phyloP scores from a whole-genome alignment of 78 protist genomes.

The Dictyostelium discoideum region DNA sequence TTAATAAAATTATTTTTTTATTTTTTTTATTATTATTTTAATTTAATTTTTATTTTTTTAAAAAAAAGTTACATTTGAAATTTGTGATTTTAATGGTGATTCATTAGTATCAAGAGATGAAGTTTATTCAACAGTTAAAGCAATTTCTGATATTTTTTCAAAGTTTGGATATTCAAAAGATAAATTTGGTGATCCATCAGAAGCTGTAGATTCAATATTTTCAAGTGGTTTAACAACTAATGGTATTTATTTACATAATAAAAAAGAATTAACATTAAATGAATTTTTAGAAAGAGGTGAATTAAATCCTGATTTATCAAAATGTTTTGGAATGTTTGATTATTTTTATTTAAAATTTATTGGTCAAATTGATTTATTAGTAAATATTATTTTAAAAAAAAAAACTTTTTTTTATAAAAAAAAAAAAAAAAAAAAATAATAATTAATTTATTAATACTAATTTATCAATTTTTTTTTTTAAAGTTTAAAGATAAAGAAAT shows the following conservation, averaged over 20 bases:
- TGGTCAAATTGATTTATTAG: constrained; percentile 36
- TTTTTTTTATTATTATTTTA: neutral
- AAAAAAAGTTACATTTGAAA: constrained; percentile 35
- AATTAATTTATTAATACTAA: too few species aligned
- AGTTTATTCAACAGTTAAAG: constrained; percentile 2
- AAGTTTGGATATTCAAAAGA: constrained; percentile 23
- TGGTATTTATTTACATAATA: constrained; percentile 31
- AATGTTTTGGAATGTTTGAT: constrained; percentile 79
- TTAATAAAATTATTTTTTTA: neutral
- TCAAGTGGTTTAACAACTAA: constrained; percentile 9
- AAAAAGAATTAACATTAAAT: constrained; percentile 10
- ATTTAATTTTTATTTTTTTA: neutral
- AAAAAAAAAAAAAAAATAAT: too few species aligned
- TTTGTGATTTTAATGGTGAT: constrained; percentile 68
- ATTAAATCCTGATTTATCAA: constrained; percentile 1
- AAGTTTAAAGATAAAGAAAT: constrained; percentile 2
- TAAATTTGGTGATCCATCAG: constrained; percentile 17
- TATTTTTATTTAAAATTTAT: constrained; percentile 36
- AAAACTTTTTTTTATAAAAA: neutral
- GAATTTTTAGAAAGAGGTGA: constrained; percentile 39
- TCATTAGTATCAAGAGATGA: constrained; percentile 42
- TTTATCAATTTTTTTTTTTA: too few species aligned
- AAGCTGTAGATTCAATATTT: constrained; percentile 9
- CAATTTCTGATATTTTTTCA: neutral
- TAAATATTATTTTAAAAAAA: neutral